Base-by-base conservation (phyloP, 768 basidiomycete species). In the Rhodotorula paludigena region DNA sequence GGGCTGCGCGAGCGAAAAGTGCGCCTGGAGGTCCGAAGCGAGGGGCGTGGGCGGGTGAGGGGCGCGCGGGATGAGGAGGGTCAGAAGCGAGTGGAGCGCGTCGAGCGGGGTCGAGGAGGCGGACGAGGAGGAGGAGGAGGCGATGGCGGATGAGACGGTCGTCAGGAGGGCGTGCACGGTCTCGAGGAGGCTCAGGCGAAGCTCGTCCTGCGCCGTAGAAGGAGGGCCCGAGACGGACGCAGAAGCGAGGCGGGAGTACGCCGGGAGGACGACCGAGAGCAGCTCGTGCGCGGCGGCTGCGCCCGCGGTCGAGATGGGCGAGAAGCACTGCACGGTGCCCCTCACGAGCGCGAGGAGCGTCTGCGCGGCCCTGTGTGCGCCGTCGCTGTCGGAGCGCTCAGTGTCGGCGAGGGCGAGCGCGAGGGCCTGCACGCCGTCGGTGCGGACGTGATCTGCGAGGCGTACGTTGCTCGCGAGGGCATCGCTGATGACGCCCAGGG, bases 151-250 rank as follows among this genome's bases (percentile, higher is more conserved):
- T 0, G 55, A 18, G 20, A 51, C 45, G 32, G 49, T 25, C 21
- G 11, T 11, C 2, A 68, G 5, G 57, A 68, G 55, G 6, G 55
- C 36, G 28, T 41, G 41, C 1, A 44, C 23, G 4, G 60, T 52
- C 42, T 60, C 59, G 56, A 68, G 35, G 49, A 68, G 3, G 20
- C 36, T 30, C 33, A 68, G 57, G 23, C 60, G 60, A 20, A 63
- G 60, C 21, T 18, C n/a, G 36, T 67, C 60, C 10, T 33, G 51
- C 21, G 33, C 44, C 41, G 1, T 23, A n/a, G n/a, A n/a, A 21
- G 35, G 35, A 6, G 48, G 32, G n/a, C n/a, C 16, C 28, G 38
- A 11, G 30, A 7, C 23, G 16, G 16, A 18, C 2, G 20, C 32
- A 36, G 41, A 32, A 41, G 32, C 21, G 44, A 60, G 48, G 30